Evolutionary conservation across 2,329 filamentous ascomycete genomes (phyloP).

Genomic region (Colletotrichum spaethianum): DNA sequence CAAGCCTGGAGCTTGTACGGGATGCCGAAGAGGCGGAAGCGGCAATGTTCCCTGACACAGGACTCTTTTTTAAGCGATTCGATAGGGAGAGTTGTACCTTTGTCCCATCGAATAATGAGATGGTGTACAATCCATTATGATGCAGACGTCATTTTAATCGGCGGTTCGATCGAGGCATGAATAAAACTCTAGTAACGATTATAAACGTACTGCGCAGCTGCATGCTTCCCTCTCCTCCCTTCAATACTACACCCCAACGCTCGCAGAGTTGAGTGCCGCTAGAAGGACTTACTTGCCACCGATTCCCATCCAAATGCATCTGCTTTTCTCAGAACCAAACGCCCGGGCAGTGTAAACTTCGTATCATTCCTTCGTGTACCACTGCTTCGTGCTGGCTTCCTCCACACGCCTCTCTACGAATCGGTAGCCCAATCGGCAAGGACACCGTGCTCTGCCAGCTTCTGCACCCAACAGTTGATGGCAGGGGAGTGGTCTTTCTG

Average conservation of each 20-base stretch:
- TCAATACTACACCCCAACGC: background rate
- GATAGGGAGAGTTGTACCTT: conserved; percentile 77
- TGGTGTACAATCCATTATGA: conserved; percentile 31
- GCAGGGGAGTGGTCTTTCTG: conserved; percentile 79
- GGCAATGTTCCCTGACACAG: conserved; percentile 79
- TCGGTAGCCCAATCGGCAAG: conserved; percentile 60
- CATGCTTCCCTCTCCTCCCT: conserved; percentile 1
- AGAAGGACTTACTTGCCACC: background rate
- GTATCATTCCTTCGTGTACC: background rate
- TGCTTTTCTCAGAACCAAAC: background rate
- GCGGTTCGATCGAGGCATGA: background rate
- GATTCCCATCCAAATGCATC: background rate
- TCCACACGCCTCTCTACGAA: background rate
- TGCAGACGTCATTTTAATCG: background rate
- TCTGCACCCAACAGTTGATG: conserved; percentile 78
- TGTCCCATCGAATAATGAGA: conserved; percentile 56
- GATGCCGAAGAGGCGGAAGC: conserved; percentile 26
- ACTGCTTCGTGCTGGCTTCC: background rate
- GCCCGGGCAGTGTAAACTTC: conserved; percentile 14
- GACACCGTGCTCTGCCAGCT: conserved; percentile 76
- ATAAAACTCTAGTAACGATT: background rate
- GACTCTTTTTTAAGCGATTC: conserved; percentile 91
- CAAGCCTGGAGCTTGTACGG: conserved; percentile 38
- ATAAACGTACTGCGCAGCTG: background rate
- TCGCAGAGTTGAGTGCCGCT: background rate